Evolutionary conservation across 345 rosid species (phyloP), one percentile per base, ranked within the genome.

Genomic region (Populus tremula): DNA sequence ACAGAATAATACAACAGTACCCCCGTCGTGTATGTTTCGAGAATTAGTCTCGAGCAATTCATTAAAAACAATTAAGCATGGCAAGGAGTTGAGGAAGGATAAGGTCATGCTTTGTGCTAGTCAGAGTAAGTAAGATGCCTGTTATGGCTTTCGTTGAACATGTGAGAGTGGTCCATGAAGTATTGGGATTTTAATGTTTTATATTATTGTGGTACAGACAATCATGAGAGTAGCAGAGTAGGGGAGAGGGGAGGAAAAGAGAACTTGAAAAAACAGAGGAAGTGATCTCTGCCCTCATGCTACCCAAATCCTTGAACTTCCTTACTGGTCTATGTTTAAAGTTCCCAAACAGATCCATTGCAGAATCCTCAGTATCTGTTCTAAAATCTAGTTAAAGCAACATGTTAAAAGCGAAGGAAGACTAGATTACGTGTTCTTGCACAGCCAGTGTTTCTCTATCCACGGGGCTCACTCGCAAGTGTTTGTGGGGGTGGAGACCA

Each of bases 331-430:
- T 4, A 72, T 82, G 83, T 81, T 79, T 77, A 73, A 79, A 75
- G 85, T 77, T 69, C 39, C 76, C 75, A 69, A 63, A 69, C 80
- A 82, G 70, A 77, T 77, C 73, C 83, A 53, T 49, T 64, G 23
- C 33, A 75, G 77, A 54, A 74, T 82, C 83, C 76, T 78, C 66
- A 69, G 43, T 81, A 74, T 78, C 77, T 70, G 27, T 79, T 82
- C 82, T 82, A 27, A 82, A 79, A 71, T 73, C 69, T 47, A 50
- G 80, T 77, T 41, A 2, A 76, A 35, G 77, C 33, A 41, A 31
- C 20, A 72, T 20, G 66, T 23, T 72, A 33, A 59, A 56, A 71
- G 7, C 6, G 64, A 27, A 17, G 38, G 43, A 14, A 29, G 17
- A 7, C 17, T 16, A 61, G 29, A 64, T 17, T n/a, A 20, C 25